Evolutionary conservation across 192 early-diverging fungal genomes (phyloP), one percentile per base, ranked within the genome.

Genomic region (Coemansia sp.): DNA sequence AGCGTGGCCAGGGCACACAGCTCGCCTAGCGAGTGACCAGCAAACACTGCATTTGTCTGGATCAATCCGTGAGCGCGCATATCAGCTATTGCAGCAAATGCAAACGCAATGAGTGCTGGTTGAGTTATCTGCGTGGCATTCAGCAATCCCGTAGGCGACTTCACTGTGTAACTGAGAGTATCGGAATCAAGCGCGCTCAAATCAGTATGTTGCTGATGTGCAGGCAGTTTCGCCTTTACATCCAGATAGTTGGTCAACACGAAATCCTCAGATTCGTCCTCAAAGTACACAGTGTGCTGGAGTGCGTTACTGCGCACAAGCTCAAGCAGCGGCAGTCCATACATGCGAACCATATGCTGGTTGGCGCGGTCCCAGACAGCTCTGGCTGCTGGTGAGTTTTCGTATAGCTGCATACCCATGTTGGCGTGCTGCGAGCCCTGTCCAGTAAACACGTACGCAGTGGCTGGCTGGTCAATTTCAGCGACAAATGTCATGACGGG

Each of bases 351-450:
- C 83, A 94, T 92, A 77, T 96, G 91, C 6, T 61, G 39, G 65
- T 95, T 94, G 55, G 93, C 95, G 49, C 89, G 86, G 71, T 98
- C 91, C 95, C 95, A 98, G 63, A 96, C 84, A 17, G 83, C 84
- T 57, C 86, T 85, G 17, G 94, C 94, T 52, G 91, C 86, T 38
- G 87, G 67, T 0, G 93, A 95, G 50, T 86, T 82, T 19, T 80
- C 84, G 69, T 98, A 98, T 14, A 96, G 84, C 29, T 88, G 87
- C 95, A 98, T 96, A 59, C 95, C 95, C 95, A 98, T 98, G 55
- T 92, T 92, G 19, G 86, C 84, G 68, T 94, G 88, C 74, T 98
- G 95, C 61, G 95, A 95, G 56, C 94, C 95, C 67, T 97, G 95
- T 47, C 95, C 95, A 57, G 95, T 95, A 72, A 97, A 97, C n/a